Evolutionary conservation across 2,329 filamentous ascomycete species (phyloP), one percentile per base, ranked within the genome.

Genomic region (Ophiostoma triangulosporum): DNA sequence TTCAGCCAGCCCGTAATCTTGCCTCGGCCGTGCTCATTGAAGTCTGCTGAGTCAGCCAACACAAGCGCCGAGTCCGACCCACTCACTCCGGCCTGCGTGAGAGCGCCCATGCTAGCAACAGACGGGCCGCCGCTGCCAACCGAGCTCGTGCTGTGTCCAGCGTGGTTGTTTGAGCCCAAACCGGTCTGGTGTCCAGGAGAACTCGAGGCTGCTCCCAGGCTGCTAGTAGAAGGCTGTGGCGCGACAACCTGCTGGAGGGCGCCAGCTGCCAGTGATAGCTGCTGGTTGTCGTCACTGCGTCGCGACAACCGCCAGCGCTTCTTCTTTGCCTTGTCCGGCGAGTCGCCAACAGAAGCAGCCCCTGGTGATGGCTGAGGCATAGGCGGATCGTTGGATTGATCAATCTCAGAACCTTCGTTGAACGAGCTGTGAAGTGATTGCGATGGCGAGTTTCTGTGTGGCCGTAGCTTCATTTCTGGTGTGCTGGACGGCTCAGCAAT

Each of bases 401-500:
- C 89, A 29, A 82, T 64, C 63, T 95, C 89, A 0, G 88, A 95
- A 22, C 83, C 80, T 59, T 94, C 89, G 24, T 91, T 93, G 58
- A 81, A 80, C 0, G 77, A 81, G 27, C 88, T 91, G 60, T 86
- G 81, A 55, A 89, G 73, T 0, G 89, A 95, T 3, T 83, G 80
- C 0, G 86, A 80, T 0, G 87, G 87, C 1, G 88, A 95, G 56
- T 77, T 76, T 27, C 49, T 51, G 58, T 81, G 80, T 0, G 83
- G 80, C 59, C 79, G 82, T 31, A 90, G 65, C 0, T 76, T 52
- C 4, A 35, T 9, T 2, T 51, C 54, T 12, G 29, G 9, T 31
- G 50, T 31, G 6, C 6, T n/a, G 4, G 31, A 12, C 32, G 26
- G 26, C 17, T 40, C 66, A 59, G 63, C 32, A n/a, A 15, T 32